phyloP scores from a whole-genome alignment of 2,329 filamentous ascomycete genomes.

The Decorospora gaudefroyi region DNA sequence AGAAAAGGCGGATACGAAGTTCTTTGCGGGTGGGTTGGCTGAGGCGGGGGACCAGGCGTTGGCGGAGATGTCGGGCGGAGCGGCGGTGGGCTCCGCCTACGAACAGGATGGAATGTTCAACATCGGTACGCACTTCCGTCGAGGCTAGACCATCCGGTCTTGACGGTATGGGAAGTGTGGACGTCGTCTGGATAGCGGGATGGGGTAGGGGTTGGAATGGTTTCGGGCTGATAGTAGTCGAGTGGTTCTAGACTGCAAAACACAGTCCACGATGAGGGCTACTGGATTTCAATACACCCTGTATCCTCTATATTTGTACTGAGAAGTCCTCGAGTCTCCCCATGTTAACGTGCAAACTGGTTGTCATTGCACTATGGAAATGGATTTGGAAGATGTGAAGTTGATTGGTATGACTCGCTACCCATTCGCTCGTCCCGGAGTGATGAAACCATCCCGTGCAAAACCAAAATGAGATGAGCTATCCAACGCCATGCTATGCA shows the following conservation, averaged over 20 bases:
- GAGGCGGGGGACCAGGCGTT: not conserved
- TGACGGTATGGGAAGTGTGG: no score
- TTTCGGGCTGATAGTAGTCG: no score
- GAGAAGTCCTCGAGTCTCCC: no score
- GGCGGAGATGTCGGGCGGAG: not conserved
- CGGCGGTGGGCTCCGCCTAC: not conserved
- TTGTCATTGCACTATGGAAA: no score
- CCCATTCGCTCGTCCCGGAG: not conserved
- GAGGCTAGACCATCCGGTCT: no score
- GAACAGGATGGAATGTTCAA: not conserved
- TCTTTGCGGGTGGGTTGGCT: not conserved
- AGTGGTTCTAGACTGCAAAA: no score
- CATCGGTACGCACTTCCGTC: conserved; percentile 1
- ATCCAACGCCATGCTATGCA: conserved; percentile 23
- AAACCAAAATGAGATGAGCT: not conserved
- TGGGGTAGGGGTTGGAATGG: no score
- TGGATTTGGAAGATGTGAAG: not conserved
- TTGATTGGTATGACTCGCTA: not conserved
- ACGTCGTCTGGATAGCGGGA: no score
- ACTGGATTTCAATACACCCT: no score
- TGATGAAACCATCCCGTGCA: not conserved
- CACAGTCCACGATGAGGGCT: no score
- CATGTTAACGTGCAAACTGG: no score
- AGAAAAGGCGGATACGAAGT: not conserved
- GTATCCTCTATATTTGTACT: no score